These are phyloP conservation scores for Alternaria sp. DNA, from an alignment of 2,329 filamentous ascomycete genomes.

Conservation along the genomic window DNA sequence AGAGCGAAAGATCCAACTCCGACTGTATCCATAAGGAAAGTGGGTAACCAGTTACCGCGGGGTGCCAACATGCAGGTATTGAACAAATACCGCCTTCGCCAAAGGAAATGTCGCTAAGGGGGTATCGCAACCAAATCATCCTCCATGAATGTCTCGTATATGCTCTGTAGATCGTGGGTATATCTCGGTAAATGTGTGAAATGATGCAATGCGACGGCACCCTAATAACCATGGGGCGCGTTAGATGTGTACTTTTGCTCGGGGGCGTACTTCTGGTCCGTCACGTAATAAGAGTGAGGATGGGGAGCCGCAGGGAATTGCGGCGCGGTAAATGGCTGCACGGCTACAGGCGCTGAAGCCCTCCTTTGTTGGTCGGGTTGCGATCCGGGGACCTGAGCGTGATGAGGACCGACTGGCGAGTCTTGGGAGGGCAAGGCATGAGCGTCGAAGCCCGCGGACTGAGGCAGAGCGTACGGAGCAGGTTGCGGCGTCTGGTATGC, in stretches of 20 bases:
- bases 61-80: conserved; percentile 1
- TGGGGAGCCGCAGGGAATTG: conserved; percentile 32
- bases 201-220: neutral
- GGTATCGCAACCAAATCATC: conserved; percentile 28
- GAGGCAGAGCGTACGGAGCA: conserved; percentile 33
- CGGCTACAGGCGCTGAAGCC: conserved; percentile 38
- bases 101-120: conserved; percentile 12
- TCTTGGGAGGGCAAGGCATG: conserved; percentile 25
- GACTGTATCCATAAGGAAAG: neutral
- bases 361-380: conserved; percentile 37
- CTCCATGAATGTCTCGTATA: conserved; percentile 18
- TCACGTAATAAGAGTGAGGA: conserved; percentile 37
- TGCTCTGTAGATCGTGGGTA: conserved; percentile 11
- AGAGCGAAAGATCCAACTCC: conserved; percentile 1
- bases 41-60: neutral
- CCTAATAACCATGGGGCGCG: conserved; percentile 16
- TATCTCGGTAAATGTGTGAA: conserved; percentile 1
- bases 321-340: conserved; percentile 33
- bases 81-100: conserved; percentile 14
- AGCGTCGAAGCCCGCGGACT: conserved; percentile 31
- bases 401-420: conserved; percentile 20
- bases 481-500: conserved; percentile 30
- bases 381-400: conserved; percentile 18
- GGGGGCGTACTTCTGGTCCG: conserved; percentile 36
- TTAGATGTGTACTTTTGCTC: conserved; percentile 17